phyloP scores from a whole-genome alignment of 202 grass and related monocot genomes.

The Cymbopogon flexuosus region DNA sequence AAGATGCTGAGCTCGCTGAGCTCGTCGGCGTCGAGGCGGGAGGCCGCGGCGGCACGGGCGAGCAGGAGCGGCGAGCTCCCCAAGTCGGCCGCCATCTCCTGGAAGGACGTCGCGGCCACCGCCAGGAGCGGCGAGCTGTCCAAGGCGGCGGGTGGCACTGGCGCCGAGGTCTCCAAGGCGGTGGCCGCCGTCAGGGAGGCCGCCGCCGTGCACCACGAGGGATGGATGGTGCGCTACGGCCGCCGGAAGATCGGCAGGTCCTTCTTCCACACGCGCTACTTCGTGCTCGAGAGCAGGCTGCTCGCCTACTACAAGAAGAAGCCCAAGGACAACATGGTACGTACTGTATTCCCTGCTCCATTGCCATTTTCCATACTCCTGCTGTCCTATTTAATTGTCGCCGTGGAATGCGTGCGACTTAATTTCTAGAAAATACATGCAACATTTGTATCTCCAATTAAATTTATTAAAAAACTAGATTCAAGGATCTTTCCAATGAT shows the following conservation, averaged over 20 bases:
- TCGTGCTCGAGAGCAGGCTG: constrained; percentile 54
- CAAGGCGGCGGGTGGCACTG: not conserved
- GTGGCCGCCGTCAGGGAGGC: constrained; percentile 20
- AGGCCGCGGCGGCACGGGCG: not conserved
- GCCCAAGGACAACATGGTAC: constrained; percentile 79
- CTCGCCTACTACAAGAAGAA: constrained; percentile 97
- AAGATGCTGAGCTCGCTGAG: constrained; percentile 30
- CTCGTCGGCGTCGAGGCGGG: constrained; percentile 35
- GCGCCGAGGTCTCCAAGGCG: constrained; percentile 24
- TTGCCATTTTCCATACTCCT: too few relatives aligned
- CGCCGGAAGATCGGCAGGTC: constrained; percentile 60
- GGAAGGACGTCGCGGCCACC: constrained; percentile 20
- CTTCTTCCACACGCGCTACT: constrained; percentile 48
- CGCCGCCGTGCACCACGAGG: constrained; percentile 43
- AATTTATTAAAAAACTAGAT: too few relatives aligned
- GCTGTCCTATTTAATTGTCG: too few relatives aligned
- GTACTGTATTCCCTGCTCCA: not conserved
- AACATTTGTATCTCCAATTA: too few relatives aligned
- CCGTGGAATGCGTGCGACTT: too few relatives aligned
- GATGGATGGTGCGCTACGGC: constrained; percentile 74
- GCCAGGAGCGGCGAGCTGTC: constrained; percentile 24
- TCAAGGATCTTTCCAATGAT: too few relatives aligned
- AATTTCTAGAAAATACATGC: too few relatives aligned
- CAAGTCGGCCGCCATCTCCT: constrained; percentile 6
- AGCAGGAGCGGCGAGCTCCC: constrained; percentile 26